These are phyloP conservation scores for Gracilariopsis chorda DNA, from an alignment of 23 red algal genomes.

Conservation along the genomic window DNA sequence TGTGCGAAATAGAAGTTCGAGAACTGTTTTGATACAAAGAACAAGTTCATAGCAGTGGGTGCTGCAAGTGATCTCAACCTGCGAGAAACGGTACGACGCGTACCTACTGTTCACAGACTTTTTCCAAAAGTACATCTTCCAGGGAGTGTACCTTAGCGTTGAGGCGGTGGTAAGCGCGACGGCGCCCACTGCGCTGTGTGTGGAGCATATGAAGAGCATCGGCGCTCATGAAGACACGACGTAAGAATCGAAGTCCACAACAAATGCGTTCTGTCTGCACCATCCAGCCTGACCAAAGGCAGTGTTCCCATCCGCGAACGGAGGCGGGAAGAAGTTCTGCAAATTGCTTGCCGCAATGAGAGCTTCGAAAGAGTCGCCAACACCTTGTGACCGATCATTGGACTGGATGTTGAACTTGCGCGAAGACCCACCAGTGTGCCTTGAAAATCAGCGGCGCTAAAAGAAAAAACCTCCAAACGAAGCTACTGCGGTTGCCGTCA, in stretches of 20 bases:
- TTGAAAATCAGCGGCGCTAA: background rate
- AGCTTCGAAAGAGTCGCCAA: conserved; percentile 18
- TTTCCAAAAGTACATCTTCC: no score
- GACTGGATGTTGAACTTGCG: conserved; percentile 7
- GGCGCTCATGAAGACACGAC: no score
- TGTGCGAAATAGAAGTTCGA: background rate
- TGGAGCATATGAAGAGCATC: no score
- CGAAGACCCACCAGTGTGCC: conserved; percentile 26
- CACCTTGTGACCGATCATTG: background rate
- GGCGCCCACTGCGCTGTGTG: no score
- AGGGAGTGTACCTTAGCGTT: no score
- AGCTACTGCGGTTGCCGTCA: background rate
- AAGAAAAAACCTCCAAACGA: conserved; percentile 40
- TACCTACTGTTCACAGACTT: no score
- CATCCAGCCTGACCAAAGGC: background rate
- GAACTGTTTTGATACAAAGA: background rate
- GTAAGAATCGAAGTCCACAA: conserved; percentile 37
- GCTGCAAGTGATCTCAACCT: no score
- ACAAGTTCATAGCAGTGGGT: background rate
- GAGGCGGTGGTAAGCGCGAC: no score
- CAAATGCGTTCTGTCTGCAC: conserved; percentile 34
- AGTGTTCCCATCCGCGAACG: background rate
- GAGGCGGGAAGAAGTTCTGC: background rate
- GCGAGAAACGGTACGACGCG: no score
- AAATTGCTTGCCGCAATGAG: background rate